Conservation (phyloP, 2,329 filamentous ascomycete genomes). For the Endocalyx cinctus region DNA sequence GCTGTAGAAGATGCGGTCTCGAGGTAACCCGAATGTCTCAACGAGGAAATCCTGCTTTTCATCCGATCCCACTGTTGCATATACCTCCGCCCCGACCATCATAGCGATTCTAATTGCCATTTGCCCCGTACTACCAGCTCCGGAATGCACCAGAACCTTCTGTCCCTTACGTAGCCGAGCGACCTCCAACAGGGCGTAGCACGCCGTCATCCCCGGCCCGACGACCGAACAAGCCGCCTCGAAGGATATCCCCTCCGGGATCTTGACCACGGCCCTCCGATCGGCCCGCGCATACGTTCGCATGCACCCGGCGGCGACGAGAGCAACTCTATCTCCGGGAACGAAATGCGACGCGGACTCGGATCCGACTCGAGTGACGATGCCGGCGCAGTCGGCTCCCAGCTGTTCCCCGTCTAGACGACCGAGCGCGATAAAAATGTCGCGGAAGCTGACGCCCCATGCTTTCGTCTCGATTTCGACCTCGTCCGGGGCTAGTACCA, state of each 20-base stretch:
- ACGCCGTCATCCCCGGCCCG: conserved; percentile 20
- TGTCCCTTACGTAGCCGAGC: conserved; percentile 20
- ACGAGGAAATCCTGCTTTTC: conserved; percentile 28
- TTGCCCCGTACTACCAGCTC: conserved; percentile 16
- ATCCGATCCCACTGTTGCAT: conserved; percentile 26
- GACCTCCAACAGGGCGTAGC: conserved; percentile 20
- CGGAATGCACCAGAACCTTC: conserved; percentile 20
- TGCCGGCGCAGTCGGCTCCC: conserved; percentile 23
- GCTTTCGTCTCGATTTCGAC: conserved; percentile 17
- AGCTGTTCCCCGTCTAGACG: conserved; percentile 9
- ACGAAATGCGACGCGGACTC: conserved; percentile 7
- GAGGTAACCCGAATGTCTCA: conserved; percentile 24
- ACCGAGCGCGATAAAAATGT: conserved; percentile 11
- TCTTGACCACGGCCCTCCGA: conserved; percentile 6
- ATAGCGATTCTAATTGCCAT: conserved; percentile 16
- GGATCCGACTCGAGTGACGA: conserved; percentile 24
- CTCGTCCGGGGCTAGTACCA: conserved; percentile 9
- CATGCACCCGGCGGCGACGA: conserved; percentile 14
- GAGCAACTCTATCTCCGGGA: conserved; percentile 11
- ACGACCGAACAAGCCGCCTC: conserved; percentile 11
- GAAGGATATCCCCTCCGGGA: conserved; percentile 9
- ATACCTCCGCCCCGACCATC: conserved; percentile 19
- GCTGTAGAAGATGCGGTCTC: conserved; percentile 28
- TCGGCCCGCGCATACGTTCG: conserved; percentile 12
- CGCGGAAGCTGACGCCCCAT: conserved; percentile 13